Evolutionary conservation across 2,329 filamentous ascomycete genomes (phyloP).

Genomic region (Pezicula rhizophila): DNA sequence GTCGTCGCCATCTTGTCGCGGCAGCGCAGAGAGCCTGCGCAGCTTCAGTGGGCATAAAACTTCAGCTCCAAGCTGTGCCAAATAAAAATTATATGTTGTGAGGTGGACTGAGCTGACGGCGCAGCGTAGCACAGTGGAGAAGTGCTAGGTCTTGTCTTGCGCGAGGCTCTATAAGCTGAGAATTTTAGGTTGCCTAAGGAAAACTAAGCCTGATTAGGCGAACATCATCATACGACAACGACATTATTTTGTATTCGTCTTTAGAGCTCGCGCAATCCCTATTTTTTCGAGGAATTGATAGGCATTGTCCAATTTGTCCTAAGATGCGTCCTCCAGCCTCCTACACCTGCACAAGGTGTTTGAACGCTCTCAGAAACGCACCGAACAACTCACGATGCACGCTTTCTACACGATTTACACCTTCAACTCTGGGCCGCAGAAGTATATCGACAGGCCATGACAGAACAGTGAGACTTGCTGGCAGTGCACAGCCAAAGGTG

Average conservation of each 20-base stretch:
- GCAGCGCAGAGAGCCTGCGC: constrained; percentile 23
- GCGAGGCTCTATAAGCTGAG: neutral
- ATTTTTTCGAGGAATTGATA: no score
- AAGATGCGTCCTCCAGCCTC: constrained; percentile 20
- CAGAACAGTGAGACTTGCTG: constrained; percentile 10
- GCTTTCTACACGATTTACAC: constrained; percentile 9
- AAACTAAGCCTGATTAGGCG: neutral
- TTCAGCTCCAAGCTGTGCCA: neutral
- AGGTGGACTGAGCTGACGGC: constrained; percentile 14
- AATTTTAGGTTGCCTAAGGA: neutral
- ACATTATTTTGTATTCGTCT: no score
- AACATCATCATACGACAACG: no score
- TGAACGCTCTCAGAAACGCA: constrained; percentile 19
- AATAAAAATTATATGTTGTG: neutral
- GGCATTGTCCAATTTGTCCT: neutral
- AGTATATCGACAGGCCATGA: constrained; percentile 16
- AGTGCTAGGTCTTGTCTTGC: neutral
- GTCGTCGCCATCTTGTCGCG: constrained; percentile 76
- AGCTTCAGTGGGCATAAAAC: constrained; percentile 8
- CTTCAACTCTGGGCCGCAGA: constrained; percentile 9
- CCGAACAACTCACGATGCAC: constrained; percentile 11
- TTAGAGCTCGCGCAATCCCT: neutral
- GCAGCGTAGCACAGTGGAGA: constrained; percentile 21
- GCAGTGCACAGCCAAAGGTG: constrained; percentile 7
- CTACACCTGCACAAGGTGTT: constrained; percentile 27